Evolutionary conservation across 2,329 filamentous ascomycete species (phyloP).

Genomic region (Diplodia intermedia): DNA sequence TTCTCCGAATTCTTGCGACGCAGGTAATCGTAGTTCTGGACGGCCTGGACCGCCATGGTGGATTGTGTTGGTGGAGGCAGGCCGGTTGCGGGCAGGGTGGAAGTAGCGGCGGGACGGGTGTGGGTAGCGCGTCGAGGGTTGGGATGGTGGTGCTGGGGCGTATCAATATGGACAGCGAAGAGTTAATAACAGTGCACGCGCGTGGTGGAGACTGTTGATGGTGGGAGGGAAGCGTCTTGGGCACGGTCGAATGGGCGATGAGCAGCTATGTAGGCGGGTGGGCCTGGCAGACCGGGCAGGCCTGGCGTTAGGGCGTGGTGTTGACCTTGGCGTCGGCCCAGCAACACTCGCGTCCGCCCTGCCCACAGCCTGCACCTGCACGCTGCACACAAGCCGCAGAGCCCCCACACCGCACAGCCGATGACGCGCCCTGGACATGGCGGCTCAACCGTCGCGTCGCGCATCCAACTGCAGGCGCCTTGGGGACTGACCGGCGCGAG

Average conservation of each 20-base stretch:
- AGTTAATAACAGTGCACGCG: constrained; percentile 29
- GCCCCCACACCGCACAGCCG: constrained; percentile 7
- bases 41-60: constrained; percentile 36
- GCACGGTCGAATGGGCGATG: constrained; percentile 29
- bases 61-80: constrained; percentile 5
- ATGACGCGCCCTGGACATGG: constrained; percentile 16
- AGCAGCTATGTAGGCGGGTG: constrained; percentile 29
- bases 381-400: constrained; percentile 11
- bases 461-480: neutral
- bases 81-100: constrained; percentile 17
- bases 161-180: constrained; percentile 43
- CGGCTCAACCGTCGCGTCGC: neutral
- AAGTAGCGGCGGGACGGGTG: neutral
- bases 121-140: neutral
- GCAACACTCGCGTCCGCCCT: constrained; percentile 33
- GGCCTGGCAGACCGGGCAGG: constrained; percentile 14
- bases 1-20: constrained; percentile 60
- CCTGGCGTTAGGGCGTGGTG: constrained; percentile 23
- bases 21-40: constrained; percentile 62
- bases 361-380: constrained; percentile 20
- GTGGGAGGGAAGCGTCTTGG: constrained; percentile 23
- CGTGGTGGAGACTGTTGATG: constrained; percentile 31
- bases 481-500: neutral
- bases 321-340: constrained; percentile 29
- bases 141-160: constrained; percentile 30